A percentile compares a stretch with the other conserved stretches of the same genome.
phyloP scores from a whole-genome alignment of 1,139 yeast species.

The Candida freyschussii region DNA sequence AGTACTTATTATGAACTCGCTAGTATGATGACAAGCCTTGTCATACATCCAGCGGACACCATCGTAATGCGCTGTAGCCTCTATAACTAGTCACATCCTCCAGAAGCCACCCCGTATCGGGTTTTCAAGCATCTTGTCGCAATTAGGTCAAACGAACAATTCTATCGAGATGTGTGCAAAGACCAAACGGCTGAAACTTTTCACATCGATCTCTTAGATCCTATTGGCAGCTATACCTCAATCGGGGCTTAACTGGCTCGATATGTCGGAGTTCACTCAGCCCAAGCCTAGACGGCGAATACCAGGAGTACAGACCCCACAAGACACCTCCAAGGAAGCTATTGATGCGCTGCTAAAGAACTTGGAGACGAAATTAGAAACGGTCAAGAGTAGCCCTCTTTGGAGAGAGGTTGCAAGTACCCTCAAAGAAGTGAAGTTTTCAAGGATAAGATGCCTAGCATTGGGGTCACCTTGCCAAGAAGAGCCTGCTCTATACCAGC shows the following conservation, averaged over 20 bases:
- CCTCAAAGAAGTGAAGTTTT: conserved; percentile 17
- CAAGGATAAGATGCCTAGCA: conserved; percentile 59
- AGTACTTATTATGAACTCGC: no score
- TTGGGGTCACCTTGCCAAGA: conserved; percentile 62
- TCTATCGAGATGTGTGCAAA: no score
- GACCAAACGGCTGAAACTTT: no score
- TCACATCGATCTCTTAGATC: no score
- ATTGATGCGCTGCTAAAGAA: conserved; percentile 6
- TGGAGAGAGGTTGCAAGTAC: conserved; percentile 23
- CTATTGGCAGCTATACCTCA: neutral
- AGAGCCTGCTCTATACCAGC: conserved; percentile 56
- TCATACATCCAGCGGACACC: no score
- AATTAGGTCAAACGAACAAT: no score
- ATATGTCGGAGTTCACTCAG: conserved; percentile 13
- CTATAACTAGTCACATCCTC: no score
- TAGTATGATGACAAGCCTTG: no score
- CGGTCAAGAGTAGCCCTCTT: conserved; percentile 27
- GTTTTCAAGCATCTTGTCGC: no score
- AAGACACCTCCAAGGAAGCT: conserved; percentile 4
- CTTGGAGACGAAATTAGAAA: conserved; percentile 13
- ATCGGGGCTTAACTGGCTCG: neutral
- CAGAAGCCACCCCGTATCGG: no score
- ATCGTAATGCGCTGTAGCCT: no score
- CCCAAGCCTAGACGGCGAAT: conserved; percentile 11
- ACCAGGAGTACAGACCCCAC: conserved; percentile 11